Evolutionary conservation across 305 asterid genomes (phyloP).

Genomic region (Fraxinus dipetala): DNA sequence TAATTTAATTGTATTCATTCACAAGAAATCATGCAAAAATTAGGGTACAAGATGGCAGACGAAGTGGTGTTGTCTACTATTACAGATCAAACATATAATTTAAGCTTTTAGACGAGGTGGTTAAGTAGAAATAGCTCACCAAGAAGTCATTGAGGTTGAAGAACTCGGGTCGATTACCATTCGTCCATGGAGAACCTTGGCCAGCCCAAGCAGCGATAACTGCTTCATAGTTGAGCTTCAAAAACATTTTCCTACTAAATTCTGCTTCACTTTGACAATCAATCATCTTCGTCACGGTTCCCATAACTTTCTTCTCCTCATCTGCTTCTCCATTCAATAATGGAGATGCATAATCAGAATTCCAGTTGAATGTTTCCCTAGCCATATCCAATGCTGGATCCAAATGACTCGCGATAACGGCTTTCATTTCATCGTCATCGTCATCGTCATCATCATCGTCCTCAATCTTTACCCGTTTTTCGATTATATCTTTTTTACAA

Average conservation of each 20-base stretch:
- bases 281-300: background rate
- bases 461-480: conserved; percentile 40
- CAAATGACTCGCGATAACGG: conserved; percentile 41
- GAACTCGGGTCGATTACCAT: conserved; percentile 50
- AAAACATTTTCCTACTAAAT: conserved; percentile 27
- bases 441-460: conserved; percentile 36
- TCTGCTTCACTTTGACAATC: conserved; percentile 16
- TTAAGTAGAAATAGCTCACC: conserved; percentile 30
- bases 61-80: background rate
- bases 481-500: conserved; percentile 6
- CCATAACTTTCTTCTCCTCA: background rate
- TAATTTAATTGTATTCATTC: background rate
- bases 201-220: conserved; percentile 64
- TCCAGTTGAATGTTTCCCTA: conserved; percentile 43
- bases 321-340: conserved; percentile 13
- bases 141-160: conserved; percentile 34
- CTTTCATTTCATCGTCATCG: conserved; percentile 36
- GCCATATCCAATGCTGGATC: conserved; percentile 46
- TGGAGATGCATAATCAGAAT: conserved; percentile 28
- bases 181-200: conserved; percentile 61
- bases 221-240: conserved; percentile 63
- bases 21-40: background rate
- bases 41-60: background rate
- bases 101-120: background rate
- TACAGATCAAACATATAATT: too few relatives aligned